Evolutionary conservation across 768 basidiomycete genomes (phyloP).

Genomic region (Hericium erinaceus): DNA sequence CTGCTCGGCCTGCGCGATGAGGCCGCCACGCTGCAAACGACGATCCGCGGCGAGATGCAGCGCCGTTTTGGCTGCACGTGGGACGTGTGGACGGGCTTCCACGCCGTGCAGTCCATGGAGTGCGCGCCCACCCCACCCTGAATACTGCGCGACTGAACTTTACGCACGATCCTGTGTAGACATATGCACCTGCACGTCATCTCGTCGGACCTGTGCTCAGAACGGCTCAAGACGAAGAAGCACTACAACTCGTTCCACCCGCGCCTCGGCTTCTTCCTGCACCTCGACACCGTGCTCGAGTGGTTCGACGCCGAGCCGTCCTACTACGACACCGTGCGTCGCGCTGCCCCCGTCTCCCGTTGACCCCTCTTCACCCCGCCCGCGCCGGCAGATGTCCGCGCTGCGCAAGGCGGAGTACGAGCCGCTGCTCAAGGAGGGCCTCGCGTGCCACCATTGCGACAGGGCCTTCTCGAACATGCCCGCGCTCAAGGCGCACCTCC

Average conservation of each 20-base stretch:
- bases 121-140: slow-evolving; percentile 31
- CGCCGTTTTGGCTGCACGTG: slow-evolving; percentile 65
- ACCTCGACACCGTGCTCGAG: slow-evolving; percentile 63
- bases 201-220: slow-evolving; percentile 66
- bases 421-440: slow-evolving; percentile 51
- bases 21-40: slow-evolving; percentile 42
- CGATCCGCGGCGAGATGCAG: slow-evolving; percentile 76
- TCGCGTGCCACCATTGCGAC: slow-evolving; percentile 66
- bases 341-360: not conserved
- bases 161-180: slow-evolving; percentile 26
- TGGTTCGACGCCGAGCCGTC: slow-evolving; percentile 68
- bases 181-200: slow-evolving; percentile 83
- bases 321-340: slow-evolving; percentile 42
- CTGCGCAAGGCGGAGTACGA: slow-evolving; percentile 50
- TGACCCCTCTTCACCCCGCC: not conserved
- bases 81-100: slow-evolving; percentile 77
- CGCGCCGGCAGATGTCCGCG: slow-evolving; percentile 37
- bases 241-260: slow-evolving; percentile 92
- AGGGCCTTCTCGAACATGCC: slow-evolving; percentile 62
- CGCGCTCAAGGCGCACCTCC: slow-evolving; percentile 62
- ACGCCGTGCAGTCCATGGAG: slow-evolving; percentile 81
- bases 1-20: slow-evolving; percentile 45
- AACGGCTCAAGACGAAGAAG: slow-evolving; percentile 73
- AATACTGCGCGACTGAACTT: not conserved
- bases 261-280: slow-evolving; percentile 72